Percentiles rank a stretch among this genome's conserved stretches.
Evolutionary conservation across 1,284 basidiomycete species (phyloP).

Genomic region (Volvariella volvacea): DNA sequence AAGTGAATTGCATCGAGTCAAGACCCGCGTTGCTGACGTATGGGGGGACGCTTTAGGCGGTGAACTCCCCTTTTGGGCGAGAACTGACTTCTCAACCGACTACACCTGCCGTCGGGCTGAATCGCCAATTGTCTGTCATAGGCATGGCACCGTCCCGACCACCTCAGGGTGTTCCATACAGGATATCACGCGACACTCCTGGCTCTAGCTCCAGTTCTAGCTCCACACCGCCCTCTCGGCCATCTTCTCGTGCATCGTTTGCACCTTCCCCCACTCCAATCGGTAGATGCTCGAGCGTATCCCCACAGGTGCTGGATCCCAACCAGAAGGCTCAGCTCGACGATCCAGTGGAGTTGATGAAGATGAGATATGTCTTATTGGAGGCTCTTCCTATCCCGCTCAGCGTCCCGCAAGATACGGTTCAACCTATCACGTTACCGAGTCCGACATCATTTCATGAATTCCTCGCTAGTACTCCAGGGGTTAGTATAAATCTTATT

Average conservation of each 20-base stretch:
- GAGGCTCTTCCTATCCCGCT: slow-evolving; percentile 53
- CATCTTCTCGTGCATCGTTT: neutral
- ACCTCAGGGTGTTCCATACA: no score
- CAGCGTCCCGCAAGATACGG: slow-evolving; percentile 52
- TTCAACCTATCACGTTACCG: slow-evolving; percentile 63
- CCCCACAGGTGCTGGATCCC: neutral
- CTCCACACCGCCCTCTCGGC: neutral
- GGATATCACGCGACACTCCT: no score
- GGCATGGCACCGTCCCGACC: no score
- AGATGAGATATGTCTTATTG: slow-evolving; percentile 47
- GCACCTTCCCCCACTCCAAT: neutral
- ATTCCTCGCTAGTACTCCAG: slow-evolving; percentile 53
- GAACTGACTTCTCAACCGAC: no score
- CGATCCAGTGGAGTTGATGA: slow-evolving; percentile 42
- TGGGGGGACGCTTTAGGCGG: no score
- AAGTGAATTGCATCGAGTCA: neutral
- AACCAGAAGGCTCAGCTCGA: slow-evolving; percentile 18
- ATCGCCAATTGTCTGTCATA: no score
- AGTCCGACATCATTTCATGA: slow-evolving; percentile 57
- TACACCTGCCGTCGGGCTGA: no score
- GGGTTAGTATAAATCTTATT: slow-evolving; percentile 33
- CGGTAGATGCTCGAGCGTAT: neutral
- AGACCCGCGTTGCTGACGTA: no score
- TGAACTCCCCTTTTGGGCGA: no score
- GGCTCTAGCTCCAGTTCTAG: no score